Evolutionary conservation across 2,329 filamentous ascomycete genomes (phyloP).

Genomic region (Diaporthe sp.): DNA sequence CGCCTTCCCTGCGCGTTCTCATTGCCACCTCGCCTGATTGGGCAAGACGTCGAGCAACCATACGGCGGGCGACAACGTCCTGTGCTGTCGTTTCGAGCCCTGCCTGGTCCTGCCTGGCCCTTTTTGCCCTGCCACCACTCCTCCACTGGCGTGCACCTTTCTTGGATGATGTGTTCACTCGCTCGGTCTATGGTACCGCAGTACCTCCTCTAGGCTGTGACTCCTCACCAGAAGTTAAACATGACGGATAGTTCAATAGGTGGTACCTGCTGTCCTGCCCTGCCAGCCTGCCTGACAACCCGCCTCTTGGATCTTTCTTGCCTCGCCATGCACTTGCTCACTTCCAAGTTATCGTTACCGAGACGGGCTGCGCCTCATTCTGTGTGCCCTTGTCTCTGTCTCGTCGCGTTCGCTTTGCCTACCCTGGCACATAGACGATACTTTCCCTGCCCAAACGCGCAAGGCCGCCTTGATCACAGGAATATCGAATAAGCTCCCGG

Average conservation of each 20-base stretch:
- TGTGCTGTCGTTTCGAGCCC: constrained; percentile 37
- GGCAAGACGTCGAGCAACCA: background rate
- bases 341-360: background rate
- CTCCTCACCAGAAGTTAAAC: background rate
- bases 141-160: background rate
- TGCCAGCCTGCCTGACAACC: background rate
- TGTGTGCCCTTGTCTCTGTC: constrained; percentile 20
- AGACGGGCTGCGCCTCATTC: constrained; percentile 11
- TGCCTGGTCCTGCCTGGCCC: background rate
- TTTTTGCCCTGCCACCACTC: constrained; percentile 20
- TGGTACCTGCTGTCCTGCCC: background rate
- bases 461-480: constrained; percentile 18
- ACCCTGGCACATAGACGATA: background rate
- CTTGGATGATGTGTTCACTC: constrained; percentile 27
- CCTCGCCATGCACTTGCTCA: background rate
- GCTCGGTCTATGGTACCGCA: background rate
- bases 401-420: constrained; percentile 1
- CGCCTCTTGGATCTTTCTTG: background rate
- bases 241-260: no score
- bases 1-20: constrained; percentile 37
- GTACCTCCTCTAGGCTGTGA: background rate
- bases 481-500: constrained; percentile 21
- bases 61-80: constrained; percentile 36
- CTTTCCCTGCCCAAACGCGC: constrained; percentile 19
- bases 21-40: constrained; percentile 37